phyloP scores from a whole-genome alignment of 306 rosid genomes.

The Leucaena leucocephala region DNA sequence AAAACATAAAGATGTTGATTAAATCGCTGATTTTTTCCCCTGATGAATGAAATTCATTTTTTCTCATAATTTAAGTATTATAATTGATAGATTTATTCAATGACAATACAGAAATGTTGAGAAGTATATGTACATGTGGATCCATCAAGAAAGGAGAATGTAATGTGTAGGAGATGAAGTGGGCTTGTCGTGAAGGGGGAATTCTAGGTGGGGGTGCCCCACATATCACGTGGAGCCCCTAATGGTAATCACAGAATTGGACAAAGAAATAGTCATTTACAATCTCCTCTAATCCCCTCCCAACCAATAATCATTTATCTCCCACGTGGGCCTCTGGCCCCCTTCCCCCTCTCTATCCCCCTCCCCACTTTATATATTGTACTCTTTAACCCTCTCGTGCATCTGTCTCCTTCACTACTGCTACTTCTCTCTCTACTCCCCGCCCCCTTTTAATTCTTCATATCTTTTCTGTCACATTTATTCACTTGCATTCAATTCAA shows the following conservation, averaged over 20 bases:
- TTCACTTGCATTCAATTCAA: background rate
- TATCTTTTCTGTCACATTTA: background rate
- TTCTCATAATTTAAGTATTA: no score
- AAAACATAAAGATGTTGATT: no score
- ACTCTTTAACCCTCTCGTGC: background rate
- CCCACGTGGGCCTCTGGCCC: slow-evolving; percentile 89
- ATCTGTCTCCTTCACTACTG: background rate
- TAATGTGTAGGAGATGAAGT: background rate
- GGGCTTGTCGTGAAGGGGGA: slow-evolving; percentile 49
- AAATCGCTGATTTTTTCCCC: no score
- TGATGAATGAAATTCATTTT: no score
- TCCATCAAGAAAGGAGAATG: background rate
- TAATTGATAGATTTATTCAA: no score
- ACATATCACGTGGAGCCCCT: slow-evolving; percentile 76
- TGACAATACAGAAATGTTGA: no score
- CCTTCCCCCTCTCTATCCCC: slow-evolving; percentile 35
- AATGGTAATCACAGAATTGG: slow-evolving; percentile 34
- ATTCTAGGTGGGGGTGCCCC: slow-evolving; percentile 49
- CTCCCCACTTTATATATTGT: slow-evolving; percentile 13
- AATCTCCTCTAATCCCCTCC: slow-evolving; percentile 81
- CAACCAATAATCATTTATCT: slow-evolving; percentile 79
- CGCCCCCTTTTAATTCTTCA: background rate
- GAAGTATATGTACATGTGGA: background rate
- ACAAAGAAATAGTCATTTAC: slow-evolving; percentile 79
- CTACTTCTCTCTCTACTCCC: no score